These are phyloP conservation scores for Phytophthora europaea DNA, from an alignment of 352 stramenopile genomes.

Conservation along the genomic window DNA sequence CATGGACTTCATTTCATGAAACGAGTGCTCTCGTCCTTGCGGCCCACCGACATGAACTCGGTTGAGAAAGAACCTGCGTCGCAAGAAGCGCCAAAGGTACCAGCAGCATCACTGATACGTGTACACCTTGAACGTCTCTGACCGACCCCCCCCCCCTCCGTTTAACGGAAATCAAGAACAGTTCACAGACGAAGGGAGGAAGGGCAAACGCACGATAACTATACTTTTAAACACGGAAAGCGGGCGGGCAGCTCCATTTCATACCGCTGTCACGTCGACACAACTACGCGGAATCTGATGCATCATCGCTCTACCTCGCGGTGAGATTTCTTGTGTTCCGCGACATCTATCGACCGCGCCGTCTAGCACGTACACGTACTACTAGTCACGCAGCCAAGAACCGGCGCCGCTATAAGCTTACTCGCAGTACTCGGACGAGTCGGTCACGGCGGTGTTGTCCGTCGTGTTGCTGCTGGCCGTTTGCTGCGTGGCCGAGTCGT, in stretches of 20 bases:
- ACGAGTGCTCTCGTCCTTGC: neutral
- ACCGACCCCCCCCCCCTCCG: too few relatives aligned
- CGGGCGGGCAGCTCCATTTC: slow-evolving; percentile 28
- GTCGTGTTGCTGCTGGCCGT: slow-evolving; percentile 24
- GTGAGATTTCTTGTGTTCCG: slow-evolving; percentile 6
- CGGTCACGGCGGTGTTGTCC: slow-evolving; percentile 32
- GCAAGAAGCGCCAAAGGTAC: too few relatives aligned
- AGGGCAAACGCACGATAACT: slow-evolving; percentile 29
- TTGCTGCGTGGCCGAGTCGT: slow-evolving; percentile 20
- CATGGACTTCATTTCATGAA: neutral
- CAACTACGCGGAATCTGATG: neutral
- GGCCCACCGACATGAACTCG: neutral
- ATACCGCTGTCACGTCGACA: slow-evolving; percentile 32
- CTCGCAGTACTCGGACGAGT: slow-evolving; percentile 46
- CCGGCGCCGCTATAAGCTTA: slow-evolving; percentile 20
- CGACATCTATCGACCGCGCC: slow-evolving; percentile 12
- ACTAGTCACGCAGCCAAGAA: too few relatives aligned
- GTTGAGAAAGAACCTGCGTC: neutral
- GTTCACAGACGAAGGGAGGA: neutral
- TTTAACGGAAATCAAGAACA: neutral
- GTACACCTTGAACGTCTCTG: too few relatives aligned
- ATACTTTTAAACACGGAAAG: slow-evolving; percentile 43
- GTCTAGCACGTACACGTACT: too few relatives aligned
- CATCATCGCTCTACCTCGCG: slow-evolving; percentile 9
- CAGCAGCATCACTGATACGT: too few relatives aligned